Percentiles rank a stretch among this genome's conserved stretches.
Evolutionary conservation across 2,329 filamentous ascomycete genomes (phyloP).

Genomic region (Trichoderma arundinaceum): DNA sequence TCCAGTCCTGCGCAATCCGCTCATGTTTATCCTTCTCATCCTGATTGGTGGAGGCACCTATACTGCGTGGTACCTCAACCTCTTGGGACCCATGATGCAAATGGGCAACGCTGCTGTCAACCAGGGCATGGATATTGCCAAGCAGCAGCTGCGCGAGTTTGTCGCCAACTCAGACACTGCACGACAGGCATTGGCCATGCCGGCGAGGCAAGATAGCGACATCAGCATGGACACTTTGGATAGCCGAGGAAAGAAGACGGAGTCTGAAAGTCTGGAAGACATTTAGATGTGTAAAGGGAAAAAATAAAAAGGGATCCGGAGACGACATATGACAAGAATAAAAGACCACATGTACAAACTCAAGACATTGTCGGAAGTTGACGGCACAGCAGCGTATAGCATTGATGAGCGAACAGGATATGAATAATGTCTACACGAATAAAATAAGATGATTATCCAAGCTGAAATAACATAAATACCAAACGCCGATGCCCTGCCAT

Average conservation of each 20-base stretch:
- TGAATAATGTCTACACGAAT: conserved; percentile 31
- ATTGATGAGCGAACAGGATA: conserved; percentile 35
- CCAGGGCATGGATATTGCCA: conserved; percentile 89
- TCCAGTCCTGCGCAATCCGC: conserved; percentile 86
- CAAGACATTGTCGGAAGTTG: conserved; percentile 6
- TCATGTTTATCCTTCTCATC: conserved; percentile 89
- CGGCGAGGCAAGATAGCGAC: conserved; percentile 53
- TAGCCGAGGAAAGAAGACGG: conserved; percentile 57
- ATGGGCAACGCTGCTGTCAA: conserved; percentile 88
- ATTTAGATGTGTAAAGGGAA: conserved; percentile 46
- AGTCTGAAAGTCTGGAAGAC: conserved; percentile 66
- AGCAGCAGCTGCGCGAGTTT: conserved; percentile 88
- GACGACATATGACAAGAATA: conserved; percentile 3
- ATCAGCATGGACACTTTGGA: conserved; percentile 67
- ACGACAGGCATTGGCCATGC: conserved; percentile 81
- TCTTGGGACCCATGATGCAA: conserved; percentile 93
- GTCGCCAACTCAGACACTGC: conserved; percentile 86
- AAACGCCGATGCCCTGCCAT: conserved; percentile 29
- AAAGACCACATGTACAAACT: conserved; percentile 21
- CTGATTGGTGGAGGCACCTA: conserved; percentile 79
- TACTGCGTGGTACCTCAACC: conserved; percentile 89
- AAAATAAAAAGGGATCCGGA: conserved; percentile 5
- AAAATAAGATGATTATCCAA: conserved; percentile 28
- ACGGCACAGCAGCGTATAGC: conserved; percentile 12
- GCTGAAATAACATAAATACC: not conserved